These are phyloP conservation scores for Tilletia setariae DNA, from an alignment of 1,284 basidiomycete genomes.

Conservation along the genomic window DNA sequence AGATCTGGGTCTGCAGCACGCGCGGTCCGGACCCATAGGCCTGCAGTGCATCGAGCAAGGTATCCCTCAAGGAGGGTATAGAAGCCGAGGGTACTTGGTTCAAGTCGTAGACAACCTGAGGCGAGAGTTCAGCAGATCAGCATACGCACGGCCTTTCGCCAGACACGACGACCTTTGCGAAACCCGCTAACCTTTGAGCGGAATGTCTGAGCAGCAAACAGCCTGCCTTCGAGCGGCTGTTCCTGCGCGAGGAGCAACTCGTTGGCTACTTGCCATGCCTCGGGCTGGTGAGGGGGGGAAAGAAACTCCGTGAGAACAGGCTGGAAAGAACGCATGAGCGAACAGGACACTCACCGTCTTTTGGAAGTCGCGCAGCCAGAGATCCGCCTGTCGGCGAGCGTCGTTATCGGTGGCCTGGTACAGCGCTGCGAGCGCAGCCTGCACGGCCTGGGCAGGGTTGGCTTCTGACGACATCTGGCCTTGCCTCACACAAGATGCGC, in stretches of 20 bases:
- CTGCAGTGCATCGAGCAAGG: conserved; percentile 73
- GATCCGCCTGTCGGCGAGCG: conserved; percentile 66
- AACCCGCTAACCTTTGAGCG: conserved; percentile 73
- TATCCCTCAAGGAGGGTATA: conserved; percentile 77
- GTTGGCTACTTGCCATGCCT: conserved; percentile 95
- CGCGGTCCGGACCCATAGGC: conserved; percentile 69
- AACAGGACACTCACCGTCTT: conserved; percentile 76
- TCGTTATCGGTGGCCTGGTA: conserved; percentile 70
- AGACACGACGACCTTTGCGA: conserved; percentile 18
- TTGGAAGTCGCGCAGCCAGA: conserved; percentile 83
- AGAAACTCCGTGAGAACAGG: conserved; percentile 5
- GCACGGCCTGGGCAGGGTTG: conserved; percentile 38
- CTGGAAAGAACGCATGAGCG: conserved; percentile 35
- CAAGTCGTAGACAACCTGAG: conserved; percentile 90
- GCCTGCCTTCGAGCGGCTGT: conserved; percentile 73
- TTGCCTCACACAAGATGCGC: too few species aligned
- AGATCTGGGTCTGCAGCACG: conserved; percentile 83
- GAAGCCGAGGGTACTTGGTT: conserved; percentile 75
- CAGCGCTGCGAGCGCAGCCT: conserved; percentile 59
- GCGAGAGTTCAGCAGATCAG: background rate
- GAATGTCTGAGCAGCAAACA: conserved; percentile 97
- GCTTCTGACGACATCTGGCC: background rate
- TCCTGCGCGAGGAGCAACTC: conserved; percentile 77
- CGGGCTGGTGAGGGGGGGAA: conserved; percentile 62
- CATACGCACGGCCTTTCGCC: background rate